These are phyloP conservation scores for Postia placenta DNA, from an alignment of 768 basidiomycete genomes.

Conservation along the genomic window DNA sequence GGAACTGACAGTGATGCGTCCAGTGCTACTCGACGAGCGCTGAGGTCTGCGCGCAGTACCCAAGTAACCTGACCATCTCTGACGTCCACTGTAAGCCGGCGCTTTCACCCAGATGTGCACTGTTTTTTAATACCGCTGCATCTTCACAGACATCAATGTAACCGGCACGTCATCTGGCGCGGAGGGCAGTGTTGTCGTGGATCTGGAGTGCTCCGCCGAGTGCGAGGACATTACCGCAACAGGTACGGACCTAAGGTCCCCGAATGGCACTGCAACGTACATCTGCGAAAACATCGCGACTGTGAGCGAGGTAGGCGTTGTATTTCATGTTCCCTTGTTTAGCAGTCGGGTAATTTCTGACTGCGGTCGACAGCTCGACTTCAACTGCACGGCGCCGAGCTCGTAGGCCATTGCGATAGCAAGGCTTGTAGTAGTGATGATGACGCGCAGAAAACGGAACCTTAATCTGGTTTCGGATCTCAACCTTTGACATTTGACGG, in stretches of 20 bases:
- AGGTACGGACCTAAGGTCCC: constrained; percentile 27
- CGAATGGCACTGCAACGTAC: constrained; percentile 27
- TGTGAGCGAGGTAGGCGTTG: constrained; percentile 19
- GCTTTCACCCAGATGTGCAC: not conserved
- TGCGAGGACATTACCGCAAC: constrained; percentile 34
- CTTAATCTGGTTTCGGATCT: too few relatives aligned
- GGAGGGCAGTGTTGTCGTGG: constrained; percentile 32
- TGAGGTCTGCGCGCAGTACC: constrained; percentile 31
- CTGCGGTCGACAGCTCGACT: constrained; percentile 13
- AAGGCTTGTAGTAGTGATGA: too few relatives aligned
- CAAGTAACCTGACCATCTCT: constrained; percentile 31
- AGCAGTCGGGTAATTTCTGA: not conserved
- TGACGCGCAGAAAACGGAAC: too few relatives aligned
- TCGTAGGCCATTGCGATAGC: not conserved
- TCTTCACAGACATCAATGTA: constrained; percentile 29
- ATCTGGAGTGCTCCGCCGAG: constrained; percentile 34
- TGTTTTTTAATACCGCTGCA: not conserved
- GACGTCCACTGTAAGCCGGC: constrained; percentile 34
- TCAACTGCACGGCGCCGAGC: constrained; percentile 15
- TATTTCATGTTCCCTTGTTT: not conserved
- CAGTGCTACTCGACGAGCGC: constrained; percentile 35
- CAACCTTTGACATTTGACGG: too few relatives aligned
- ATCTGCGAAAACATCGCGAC: constrained; percentile 32
- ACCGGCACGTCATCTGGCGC: constrained; percentile 38
- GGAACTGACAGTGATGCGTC: not conserved